Percentiles rank a stretch among this genome's conserved stretches.
These are phyloP conservation scores for Rhizoclosmatium globosum DNA, from an alignment of 192 early-diverging fungal genomes.

Conservation along the genomic window DNA sequence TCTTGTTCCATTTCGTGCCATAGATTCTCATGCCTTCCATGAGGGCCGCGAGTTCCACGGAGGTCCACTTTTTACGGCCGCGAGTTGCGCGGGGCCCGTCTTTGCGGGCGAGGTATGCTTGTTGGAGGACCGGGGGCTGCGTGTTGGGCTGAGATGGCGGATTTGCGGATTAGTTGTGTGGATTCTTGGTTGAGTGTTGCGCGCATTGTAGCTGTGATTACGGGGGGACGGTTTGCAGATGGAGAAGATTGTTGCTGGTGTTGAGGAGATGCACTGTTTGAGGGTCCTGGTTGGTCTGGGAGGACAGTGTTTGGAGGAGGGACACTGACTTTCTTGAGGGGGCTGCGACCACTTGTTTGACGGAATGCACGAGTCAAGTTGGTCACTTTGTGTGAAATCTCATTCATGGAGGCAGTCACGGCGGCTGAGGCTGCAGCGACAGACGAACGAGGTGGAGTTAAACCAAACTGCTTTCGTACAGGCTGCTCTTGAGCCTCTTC, in stretches of 20 bases:
- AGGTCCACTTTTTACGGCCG: slow-evolving; percentile 30
- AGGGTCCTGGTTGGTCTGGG: neutral
- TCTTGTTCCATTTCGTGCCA: slow-evolving; percentile 16
- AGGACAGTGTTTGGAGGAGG: neutral
- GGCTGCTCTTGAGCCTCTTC: no score
- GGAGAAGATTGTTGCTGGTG: neutral
- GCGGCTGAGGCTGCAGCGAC: neutral
- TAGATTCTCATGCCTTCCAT: slow-evolving; percentile 14
- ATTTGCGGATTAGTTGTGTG: neutral
- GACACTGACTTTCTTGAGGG: neutral
- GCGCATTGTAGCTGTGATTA: neutral
- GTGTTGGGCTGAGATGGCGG: neutral
- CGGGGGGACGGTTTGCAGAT: neutral
- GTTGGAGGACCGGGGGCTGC: neutral
- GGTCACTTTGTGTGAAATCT: no score
- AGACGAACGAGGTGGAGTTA: no score
- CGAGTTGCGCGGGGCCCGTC: neutral
- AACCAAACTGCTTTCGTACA: no score
- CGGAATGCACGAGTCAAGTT: neutral
- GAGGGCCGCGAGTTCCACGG: slow-evolving; percentile 14
- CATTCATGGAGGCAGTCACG: neutral
- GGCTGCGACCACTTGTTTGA: neutral
- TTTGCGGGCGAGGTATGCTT: neutral
- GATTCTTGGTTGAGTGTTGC: neutral
- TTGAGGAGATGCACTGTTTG: neutral